Base-by-base conservation (phyloP, 1,284 basidiomycete genomes). In the Boletellus sp. region DNA sequence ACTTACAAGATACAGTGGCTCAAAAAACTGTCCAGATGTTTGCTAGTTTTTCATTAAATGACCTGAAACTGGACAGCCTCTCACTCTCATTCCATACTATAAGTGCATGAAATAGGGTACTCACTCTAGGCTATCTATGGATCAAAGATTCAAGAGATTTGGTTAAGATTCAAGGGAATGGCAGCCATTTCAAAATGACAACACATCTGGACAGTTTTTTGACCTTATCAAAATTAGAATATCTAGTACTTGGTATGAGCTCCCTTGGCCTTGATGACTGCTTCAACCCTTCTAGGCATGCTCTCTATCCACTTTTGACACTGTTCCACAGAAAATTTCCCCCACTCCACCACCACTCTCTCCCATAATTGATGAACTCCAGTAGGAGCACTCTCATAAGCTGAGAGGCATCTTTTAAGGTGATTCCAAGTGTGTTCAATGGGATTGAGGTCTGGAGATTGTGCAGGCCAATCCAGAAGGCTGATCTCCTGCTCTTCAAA, bases 371-470 rank as follows among this genome's bases (percentile, higher is more conserved):
- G n/a, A 33, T 46, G 3, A 50, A 50, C 28, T 30, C 37, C 38
- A 28, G 3, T 40, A 28, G 18, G 12, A 28, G 22, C 32, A 4
- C 30, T 44, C 11, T 32, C 4, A 33, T 33, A 37, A 38, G 0
- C 35, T 44, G 35, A 50, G 16, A 45, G 37, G 8, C 2, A 16
- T 40, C 16, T 33, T 26, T 44, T 44, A 19, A 30, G n/a, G 11
- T 30, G 13, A 44, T 32, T 8, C 13, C 44, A 53, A 24, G 30
- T 33, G 4, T 49, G 47, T 49, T 49, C 24, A 49, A 49, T 49
- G 6, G 40, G 40, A 21, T 16, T 43, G 4, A 49, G 40, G 24
- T 41, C 19, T 40, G 46, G 30, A 33, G 33, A 44, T 8, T 50
- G n/a, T 15, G 28, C 12, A 44, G 36, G 36, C 42, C 43, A 45